Percentiles rank a stretch among this genome's conserved stretches.
These are phyloP conservation scores for Nemania abortiva DNA, from an alignment of 2,329 filamentous ascomycete genomes.

Conservation along the genomic window DNA sequence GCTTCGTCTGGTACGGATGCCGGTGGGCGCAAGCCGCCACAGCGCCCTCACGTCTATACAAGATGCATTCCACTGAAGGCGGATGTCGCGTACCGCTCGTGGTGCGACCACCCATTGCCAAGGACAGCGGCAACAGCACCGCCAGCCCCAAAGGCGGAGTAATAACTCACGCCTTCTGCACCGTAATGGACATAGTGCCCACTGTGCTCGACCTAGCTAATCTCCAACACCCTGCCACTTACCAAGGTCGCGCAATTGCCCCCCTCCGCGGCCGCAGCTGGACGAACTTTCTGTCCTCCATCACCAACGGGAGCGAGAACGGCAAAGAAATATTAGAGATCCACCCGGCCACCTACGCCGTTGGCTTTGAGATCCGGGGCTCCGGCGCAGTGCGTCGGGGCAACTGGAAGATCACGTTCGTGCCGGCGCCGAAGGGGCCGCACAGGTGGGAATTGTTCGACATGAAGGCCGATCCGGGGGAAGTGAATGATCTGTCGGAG, in stretches of 20 bases:
- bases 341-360: constrained; percentile 26
- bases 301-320: constrained; percentile 11
- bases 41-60: constrained; percentile 33
- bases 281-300: constrained; percentile 37
- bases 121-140: constrained; percentile 14
- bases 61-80: constrained; percentile 59
- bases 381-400: constrained; percentile 34
- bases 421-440: constrained; percentile 35
- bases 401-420: constrained; percentile 36
- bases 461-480: constrained; percentile 35
- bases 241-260: constrained; percentile 41
- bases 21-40: constrained; percentile 59
- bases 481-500: constrained; percentile 30
- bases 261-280: constrained; percentile 39
- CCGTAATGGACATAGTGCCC: constrained; percentile 64
- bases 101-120: constrained; percentile 32
- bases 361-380: constrained; percentile 31
- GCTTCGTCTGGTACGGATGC: constrained; percentile 66
- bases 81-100: constrained; percentile 66
- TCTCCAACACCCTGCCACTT: constrained; percentile 52
- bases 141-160: constrained; percentile 35
- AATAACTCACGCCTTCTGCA: constrained; percentile 64
- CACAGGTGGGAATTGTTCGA: constrained; percentile 40
- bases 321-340: constrained; percentile 17
- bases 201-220: constrained; percentile 63